phyloP scores from a whole-genome alignment of 164 flowering plant species.

The Echeveria elegans region DNA sequence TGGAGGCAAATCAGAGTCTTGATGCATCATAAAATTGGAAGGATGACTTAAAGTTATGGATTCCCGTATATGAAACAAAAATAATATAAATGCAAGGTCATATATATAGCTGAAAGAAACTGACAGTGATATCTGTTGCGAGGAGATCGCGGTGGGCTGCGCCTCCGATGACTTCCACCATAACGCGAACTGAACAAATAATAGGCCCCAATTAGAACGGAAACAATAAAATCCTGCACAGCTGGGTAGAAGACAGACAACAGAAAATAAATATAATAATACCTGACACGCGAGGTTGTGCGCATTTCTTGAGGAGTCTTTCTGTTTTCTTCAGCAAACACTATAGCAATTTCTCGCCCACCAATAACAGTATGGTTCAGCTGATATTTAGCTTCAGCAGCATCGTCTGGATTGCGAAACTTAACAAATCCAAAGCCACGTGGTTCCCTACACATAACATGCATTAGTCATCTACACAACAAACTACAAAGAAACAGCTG shows the following conservation, averaged over 20 bases:
- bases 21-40: background rate
- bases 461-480: background rate
- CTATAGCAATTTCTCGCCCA: constrained; percentile 85
- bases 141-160: constrained; percentile 63
- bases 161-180: constrained; percentile 51
- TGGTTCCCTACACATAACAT: constrained; percentile 49
- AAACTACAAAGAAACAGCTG: background rate
- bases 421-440: constrained; percentile 97
- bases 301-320: constrained; percentile 96
- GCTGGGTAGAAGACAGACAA: constrained; percentile 18
- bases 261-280: background rate
- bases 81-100: background rate
- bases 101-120: constrained; percentile 22
- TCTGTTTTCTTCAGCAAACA: constrained; percentile 92
- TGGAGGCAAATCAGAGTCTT: background rate
- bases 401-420: constrained; percentile 78
- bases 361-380: constrained; percentile 71
- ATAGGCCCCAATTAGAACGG: background rate
- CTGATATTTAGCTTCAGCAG: constrained; percentile 76
- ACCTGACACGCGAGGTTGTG: constrained; percentile 46
- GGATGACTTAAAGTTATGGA: background rate
- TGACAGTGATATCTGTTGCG: constrained; percentile 63
- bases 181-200: constrained; percentile 36
- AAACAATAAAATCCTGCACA: background rate
- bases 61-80: background rate